Evolutionary conservation across 176 grass and related monocot genomes (phyloP), one percentile per base, ranked within the genome.

Genomic region (Ensete glaucum): DNA sequence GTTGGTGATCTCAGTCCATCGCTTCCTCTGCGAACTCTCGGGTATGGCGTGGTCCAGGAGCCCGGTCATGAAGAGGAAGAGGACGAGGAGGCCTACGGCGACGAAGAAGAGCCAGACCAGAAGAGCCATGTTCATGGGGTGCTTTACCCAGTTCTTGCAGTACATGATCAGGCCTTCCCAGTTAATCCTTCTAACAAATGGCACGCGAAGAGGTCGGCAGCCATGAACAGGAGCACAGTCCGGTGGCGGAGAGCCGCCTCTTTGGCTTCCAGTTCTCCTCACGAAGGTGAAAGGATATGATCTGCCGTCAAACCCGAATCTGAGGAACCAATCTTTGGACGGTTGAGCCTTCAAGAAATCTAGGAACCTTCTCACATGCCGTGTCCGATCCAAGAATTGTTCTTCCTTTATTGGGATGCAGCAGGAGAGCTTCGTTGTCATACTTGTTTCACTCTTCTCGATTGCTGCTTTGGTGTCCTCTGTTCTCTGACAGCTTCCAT

Each of bases 31-130:
- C 0, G 81, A 69, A 19, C 79, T 76, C 21, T 85, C 78, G 0
- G 88, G 82, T 58, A 96, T 83, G 16, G 76, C 81, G 15, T 79
- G 53, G 86, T 96, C 50, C n/a, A 96, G 81, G 26, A 83, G 82
- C 0, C 91, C 91, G 9, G 80, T 80, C 91, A 96, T 91, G 69
- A 96, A 83, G 11, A 96, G 83, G 50, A 96, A 78, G 9, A 95
- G 76, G 11, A 90, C 64, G n/a, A 77, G 19, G 14, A 83, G 73
- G 24, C 91, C 88, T 0, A 8, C 67, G 3, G 64, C 76, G 7
- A 88, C 88, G 74, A 88, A 84, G 72, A 76, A 72, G 27, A 90
- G 80, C 88, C 88, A 95, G 0, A 81, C 76, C 8, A 90, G 81
- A 15, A 90, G 76, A 2, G 85, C 88, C 1, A 85, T 87, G 79